Base-by-base conservation (phyloP, 768 basidiomycete genomes). In the Mycena indigotica region DNA sequence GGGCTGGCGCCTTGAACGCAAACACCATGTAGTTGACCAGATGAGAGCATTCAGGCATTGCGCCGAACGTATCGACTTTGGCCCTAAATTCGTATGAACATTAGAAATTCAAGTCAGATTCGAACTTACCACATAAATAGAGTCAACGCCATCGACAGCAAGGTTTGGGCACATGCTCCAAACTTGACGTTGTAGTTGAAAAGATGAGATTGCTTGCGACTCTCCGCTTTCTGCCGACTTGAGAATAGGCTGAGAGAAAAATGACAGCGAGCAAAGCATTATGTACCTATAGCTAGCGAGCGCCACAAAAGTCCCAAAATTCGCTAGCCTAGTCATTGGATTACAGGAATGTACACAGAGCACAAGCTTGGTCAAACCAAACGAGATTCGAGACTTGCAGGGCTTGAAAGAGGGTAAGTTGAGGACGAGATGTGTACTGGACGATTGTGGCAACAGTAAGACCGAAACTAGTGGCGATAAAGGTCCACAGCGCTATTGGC, bases 401-500 rank as follows among this genome's bases (percentile, higher is more conserved):
- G 5, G 71, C 77, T 65, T 80, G 75, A 50, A 74, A 72, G 28
- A 78, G 62, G 0, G 76, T 72, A 19, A 78, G 66, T n/a, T 70
- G 54, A 3, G 45, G n/a, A 24, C 53, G 51, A 17, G 68, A 63
- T 16, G 30, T 40, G 29, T 67, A 57, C 51, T 72, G 72, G 12
- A 74, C 70, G 19, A 76, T 62, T 4, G 78, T 75, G 38, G 77
- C 72, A 19, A 78, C 64, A 5, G 71, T 73, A 1, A 78, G 66
- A 15, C 77, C 77, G 56, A 73, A 73, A 54, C 71, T 75, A 6
- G 75, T 77, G 17, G 72, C 69, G 30, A 74, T 75, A 44, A 77
- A 76, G n/a, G 77, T 76, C 75, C 77, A 80, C 6, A 80, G 53
- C 0, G 76, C 70, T 52, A 67, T 68, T 3, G 75, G 72, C 19